Base-by-base conservation (phyloP, 176 grass and related monocot species). In the Stipa capillata region DNA sequence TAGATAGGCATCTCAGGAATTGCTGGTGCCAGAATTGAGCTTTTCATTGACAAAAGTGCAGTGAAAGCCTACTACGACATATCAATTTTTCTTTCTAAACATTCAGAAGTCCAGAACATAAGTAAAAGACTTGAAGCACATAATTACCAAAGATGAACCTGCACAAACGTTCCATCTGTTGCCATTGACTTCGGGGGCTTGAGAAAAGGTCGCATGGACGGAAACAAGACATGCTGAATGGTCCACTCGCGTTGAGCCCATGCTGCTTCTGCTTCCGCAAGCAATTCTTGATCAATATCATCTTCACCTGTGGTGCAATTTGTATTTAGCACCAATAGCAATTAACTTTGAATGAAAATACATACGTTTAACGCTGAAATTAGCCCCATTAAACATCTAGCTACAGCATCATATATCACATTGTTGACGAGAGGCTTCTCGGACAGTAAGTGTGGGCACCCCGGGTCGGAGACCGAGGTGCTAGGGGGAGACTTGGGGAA, bases 241-340 rank as follows among this genome's bases (percentile, higher is more conserved):
- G 81, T 97, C 95, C 95, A 97, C 27, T 97, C 91, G 0, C 95
- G 91, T 53, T 97, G 95, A 57, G 95, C 85, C 91, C 95, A 94
- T 43, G 87, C 85, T 48, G 89, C 88, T 55, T 97, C 95, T 85
- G 95, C 91, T 76, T 97, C 95, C 36, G 85, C 87, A 72, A 94
- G 61, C 35, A 97, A 62, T 72, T 94, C 89, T 34, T 97, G 73
- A 47, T 97, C 87, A 16, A 88, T 39, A 8, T 82, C 93, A 65
- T 86, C 72, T 86, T 90, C 87, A 64, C 78, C 85, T 90, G 74
- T 32, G 16, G 53, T 58, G 25, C 11, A 33, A 34, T 65, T 32
- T 15, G 5, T 55, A 4, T 64, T 69, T 69, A 76, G 45, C 14
- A 40, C 6, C 18, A 82, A 35, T 2, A 20, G 34, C 10, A 74